These are phyloP conservation scores for Ceratocystis harringtonii DNA, from an alignment of 2,329 filamentous ascomycete genomes.

Conservation along the genomic window DNA sequence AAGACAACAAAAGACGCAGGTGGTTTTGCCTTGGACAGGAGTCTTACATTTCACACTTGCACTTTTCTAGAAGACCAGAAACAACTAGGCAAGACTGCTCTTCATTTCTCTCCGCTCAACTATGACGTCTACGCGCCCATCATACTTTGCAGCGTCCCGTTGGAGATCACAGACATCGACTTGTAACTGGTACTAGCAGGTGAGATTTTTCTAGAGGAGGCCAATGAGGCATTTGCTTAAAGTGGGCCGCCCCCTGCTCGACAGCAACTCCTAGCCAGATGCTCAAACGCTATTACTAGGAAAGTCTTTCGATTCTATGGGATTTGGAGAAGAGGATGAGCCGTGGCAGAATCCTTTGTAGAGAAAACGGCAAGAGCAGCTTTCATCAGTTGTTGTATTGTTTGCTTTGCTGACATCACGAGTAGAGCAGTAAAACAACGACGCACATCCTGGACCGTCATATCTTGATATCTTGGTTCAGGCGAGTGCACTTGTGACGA, in stretches of 20 bases:
- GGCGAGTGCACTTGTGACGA: no score
- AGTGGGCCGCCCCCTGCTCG: not conserved
- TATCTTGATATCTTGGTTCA: no score
- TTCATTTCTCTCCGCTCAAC: not conserved
- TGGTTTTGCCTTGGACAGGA: not conserved
- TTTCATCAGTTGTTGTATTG: not conserved
- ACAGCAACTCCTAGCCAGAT: not conserved
- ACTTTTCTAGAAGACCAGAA: not conserved
- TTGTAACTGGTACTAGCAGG: not conserved
- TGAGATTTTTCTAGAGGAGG: not conserved
- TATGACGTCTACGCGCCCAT: not conserved
- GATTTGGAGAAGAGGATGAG: conserved; percentile 3
- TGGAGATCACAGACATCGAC: not conserved
- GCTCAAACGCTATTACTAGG: not conserved
- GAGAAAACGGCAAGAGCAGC: not conserved
- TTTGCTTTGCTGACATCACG: not conserved
- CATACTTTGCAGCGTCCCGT: not conserved
- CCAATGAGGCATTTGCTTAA: not conserved
- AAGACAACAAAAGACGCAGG: conserved; percentile 6
- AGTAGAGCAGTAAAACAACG: not conserved
- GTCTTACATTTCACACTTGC: not conserved
- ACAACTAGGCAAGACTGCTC: not conserved
- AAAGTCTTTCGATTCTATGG: not conserved
- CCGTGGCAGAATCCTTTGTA: conserved; percentile 1
- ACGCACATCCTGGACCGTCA: no score